Percentiles rank a stretch among this genome's conserved stretches.
These are phyloP conservation scores for Chlamydomonas sp. DNA, from an alignment of 139 green algal species.

Conservation along the genomic window DNA sequence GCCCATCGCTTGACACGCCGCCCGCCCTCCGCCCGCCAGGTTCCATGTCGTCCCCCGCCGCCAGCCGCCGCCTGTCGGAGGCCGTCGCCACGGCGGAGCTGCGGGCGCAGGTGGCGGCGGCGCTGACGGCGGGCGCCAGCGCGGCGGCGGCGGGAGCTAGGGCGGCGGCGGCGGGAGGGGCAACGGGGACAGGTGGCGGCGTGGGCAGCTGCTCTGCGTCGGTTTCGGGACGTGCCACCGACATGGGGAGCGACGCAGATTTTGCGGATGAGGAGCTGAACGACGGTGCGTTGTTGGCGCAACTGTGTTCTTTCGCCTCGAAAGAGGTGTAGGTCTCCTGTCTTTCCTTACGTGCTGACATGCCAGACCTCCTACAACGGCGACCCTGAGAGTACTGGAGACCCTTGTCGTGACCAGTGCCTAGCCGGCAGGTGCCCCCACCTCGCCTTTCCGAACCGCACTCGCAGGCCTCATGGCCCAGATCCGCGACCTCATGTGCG, in stretches of 20 bases:
- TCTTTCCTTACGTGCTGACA: no score
- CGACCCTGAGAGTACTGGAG: no score
- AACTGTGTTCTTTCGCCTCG: no score
- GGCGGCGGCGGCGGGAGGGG: neutral
- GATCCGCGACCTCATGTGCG: slow-evolving; percentile 23
- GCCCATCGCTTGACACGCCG: no score
- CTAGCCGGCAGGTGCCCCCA: no score
- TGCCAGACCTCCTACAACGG: no score
- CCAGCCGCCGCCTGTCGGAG: neutral
- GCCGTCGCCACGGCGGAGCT: neutral
- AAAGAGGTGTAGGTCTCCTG: no score
- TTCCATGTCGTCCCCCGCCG: no score
- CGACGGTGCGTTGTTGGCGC: neutral
- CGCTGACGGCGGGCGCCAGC: neutral
- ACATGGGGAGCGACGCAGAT: neutral
- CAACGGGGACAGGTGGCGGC: neutral
- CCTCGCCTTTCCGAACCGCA: no score
- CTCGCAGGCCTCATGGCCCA: slow-evolving; percentile 26
- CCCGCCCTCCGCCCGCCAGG: no score
- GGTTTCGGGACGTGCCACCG: neutral
- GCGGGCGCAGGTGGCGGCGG: slow-evolving; percentile 20
- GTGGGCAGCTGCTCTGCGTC: no score
- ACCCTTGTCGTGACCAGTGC: no score
- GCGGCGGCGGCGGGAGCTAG: neutral
- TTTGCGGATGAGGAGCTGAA: slow-evolving; percentile 12